A percentile compares a stretch with the other conserved stretches of the same genome.
Evolutionary conservation across 23 red algal species (phyloP).

Genomic region (Gracilaria gracilis): DNA sequence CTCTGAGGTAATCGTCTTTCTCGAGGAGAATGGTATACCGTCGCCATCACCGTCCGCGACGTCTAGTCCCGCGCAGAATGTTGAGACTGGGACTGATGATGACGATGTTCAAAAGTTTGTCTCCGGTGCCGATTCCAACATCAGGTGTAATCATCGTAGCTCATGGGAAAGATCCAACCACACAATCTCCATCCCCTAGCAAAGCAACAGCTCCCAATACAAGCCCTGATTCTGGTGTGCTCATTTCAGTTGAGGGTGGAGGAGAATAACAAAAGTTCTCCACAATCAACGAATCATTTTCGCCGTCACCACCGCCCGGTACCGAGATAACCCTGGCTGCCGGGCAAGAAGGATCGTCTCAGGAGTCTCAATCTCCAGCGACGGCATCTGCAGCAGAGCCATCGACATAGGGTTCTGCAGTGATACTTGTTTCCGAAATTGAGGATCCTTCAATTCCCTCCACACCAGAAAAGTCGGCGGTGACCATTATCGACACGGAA

Average conservation of each 20-base stretch:
- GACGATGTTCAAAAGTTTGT: not conserved
- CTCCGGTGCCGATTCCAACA: not conserved
- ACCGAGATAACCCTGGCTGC: not conserved
- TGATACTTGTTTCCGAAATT: not conserved
- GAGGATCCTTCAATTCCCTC: not conserved
- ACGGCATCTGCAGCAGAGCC: not conserved
- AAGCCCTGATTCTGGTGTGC: not conserved
- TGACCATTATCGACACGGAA: not conserved
- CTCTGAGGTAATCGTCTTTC: conserved; percentile 23
- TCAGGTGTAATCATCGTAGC: not conserved
- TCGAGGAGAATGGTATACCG: not conserved
- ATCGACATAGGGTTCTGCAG: not conserved
- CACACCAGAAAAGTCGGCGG: not conserved
- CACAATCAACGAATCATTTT: not conserved
- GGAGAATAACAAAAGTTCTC: not conserved
- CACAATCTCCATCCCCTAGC: not conserved
- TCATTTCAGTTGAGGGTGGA: not conserved
- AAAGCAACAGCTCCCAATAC: not conserved
- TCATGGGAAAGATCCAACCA: not conserved
- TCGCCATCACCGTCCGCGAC: conserved; percentile 19
- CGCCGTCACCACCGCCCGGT: not conserved
- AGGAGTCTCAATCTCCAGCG: not conserved
- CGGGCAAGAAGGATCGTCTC: not conserved
- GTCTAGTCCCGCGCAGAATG: not conserved
- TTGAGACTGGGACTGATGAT: not conserved